Evolutionary conservation across 2,329 filamentous ascomycete species (phyloP).

Genomic region (Ophidiomyces ophidiicola): DNA sequence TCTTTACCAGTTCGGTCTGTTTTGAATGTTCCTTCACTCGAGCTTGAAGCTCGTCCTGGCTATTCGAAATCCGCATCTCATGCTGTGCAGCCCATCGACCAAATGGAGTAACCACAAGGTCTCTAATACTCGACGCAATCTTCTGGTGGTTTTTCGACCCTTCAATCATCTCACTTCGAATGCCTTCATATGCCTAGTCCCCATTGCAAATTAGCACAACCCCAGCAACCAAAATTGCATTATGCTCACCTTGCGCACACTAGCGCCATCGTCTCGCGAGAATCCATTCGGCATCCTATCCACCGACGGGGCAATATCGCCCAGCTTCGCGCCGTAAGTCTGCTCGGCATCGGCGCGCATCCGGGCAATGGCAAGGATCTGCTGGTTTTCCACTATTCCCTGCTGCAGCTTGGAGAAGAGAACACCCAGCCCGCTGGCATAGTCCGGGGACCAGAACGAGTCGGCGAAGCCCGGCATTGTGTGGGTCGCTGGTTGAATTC

Average conservation of each 20-base stretch:
- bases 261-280: conserved; percentile 83
- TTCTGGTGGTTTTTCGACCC: conserved; percentile 83
- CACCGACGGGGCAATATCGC: conserved; percentile 67
- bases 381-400: conserved; percentile 86
- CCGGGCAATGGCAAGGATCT: conserved; percentile 79
- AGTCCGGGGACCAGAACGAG: conserved; percentile 97
- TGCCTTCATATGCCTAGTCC: conserved; percentile 75
- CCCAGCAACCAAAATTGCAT: not conserved
- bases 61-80: conserved; percentile 78
- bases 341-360: conserved; percentile 96
- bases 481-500: conserved; percentile 11
- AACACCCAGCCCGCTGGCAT: conserved; percentile 88
- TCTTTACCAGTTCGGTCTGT: conserved; percentile 80
- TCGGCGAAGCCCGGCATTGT: conserved; percentile 82
- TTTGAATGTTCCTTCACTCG: conserved; percentile 88
- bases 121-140: conserved; percentile 90
- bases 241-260: conserved; percentile 68
- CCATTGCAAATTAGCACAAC: not conserved
- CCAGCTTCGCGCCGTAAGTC: conserved; percentile 65
- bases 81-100: conserved; percentile 93
- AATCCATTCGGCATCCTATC: conserved; percentile 77
- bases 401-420: conserved; percentile 95
- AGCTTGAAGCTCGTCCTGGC: conserved; percentile 82
- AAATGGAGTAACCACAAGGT: conserved; percentile 90
- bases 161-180: conserved; percentile 84